A percentile compares a stretch with the other conserved stretches of the same genome.
Evolutionary conservation across 106 monocot genomes (phyloP).

Genomic region (Dactylorhiza incarnata): DNA sequence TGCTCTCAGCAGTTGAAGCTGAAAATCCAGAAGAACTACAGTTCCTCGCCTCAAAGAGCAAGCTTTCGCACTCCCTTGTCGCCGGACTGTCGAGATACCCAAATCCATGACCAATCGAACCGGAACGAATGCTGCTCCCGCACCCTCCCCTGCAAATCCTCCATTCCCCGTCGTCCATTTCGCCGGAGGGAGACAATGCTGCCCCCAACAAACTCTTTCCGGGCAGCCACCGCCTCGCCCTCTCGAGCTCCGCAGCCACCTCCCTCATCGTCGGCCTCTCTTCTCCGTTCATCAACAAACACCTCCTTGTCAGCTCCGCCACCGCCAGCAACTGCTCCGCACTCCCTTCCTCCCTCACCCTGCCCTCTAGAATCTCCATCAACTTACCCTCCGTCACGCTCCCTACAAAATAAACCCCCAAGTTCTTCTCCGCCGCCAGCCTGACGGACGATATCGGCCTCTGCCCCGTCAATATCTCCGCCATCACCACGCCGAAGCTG

Average conservation of each 20-base stretch:
- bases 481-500: slow-evolving; percentile 32
- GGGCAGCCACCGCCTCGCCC: too few relatives aligned
- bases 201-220: too few relatives aligned
- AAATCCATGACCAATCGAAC: too few relatives aligned
- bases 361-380: slow-evolving; percentile 2
- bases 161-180: too few relatives aligned
- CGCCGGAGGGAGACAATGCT: too few relatives aligned
- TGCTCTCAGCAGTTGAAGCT: too few relatives aligned
- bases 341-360: neutral
- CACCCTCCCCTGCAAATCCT: too few relatives aligned
- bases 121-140: too few relatives aligned
- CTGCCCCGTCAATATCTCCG: slow-evolving; percentile 25
- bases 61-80: too few relatives aligned
- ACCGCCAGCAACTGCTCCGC: slow-evolving; percentile 4
- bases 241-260: slow-evolving; percentile 17
- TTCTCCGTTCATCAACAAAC: slow-evolving; percentile 12
- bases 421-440: slow-evolving; percentile 1
- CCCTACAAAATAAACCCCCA: slow-evolving; percentile 4
- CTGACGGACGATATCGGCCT: neutral
- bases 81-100: too few relatives aligned
- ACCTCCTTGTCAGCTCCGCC: slow-evolving; percentile 18
- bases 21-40: too few relatives aligned
- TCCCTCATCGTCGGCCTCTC: slow-evolving; percentile 27
- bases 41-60: too few relatives aligned
- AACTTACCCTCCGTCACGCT: neutral